A percentile compares a stretch with the other conserved stretches of the same genome.
Evolutionary conservation across 495 filamentous ascomycete species (phyloP).

Genomic region (Penicillium silybi): DNA sequence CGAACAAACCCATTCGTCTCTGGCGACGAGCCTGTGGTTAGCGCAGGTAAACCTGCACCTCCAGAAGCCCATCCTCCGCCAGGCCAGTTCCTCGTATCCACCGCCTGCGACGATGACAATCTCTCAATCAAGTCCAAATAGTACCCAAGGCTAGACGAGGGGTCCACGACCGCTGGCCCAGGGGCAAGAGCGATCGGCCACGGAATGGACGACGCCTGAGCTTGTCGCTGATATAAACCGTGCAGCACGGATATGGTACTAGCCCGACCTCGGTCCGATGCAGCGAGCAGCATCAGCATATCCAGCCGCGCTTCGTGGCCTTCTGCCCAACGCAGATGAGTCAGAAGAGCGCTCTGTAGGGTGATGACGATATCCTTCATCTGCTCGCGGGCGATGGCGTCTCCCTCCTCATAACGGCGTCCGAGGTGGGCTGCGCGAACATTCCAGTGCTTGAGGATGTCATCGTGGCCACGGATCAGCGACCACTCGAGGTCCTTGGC

Average conservation of each 20-base stretch:
- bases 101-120: background rate
- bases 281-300: slow-evolving; percentile 32
- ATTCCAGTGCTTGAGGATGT: slow-evolving; percentile 30
- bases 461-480: slow-evolving; percentile 23
- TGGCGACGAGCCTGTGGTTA: background rate
- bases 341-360: slow-evolving; percentile 41
- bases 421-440: slow-evolving; percentile 26
- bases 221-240: slow-evolving; percentile 34
- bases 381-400: slow-evolving; percentile 33
- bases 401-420: slow-evolving; percentile 32
- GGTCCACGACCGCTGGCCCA: slow-evolving; percentile 4
- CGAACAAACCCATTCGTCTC: background rate
- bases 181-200: slow-evolving; percentile 2
- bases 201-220: slow-evolving; percentile 12
- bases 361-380: slow-evolving; percentile 45
- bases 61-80: background rate
- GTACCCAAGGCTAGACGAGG: background rate
- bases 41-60: background rate
- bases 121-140: slow-evolving; percentile 2
- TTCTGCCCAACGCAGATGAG: slow-evolving; percentile 36
- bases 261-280: slow-evolving; percentile 27
- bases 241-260: slow-evolving; percentile 26
- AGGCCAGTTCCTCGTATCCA: background rate
- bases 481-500: slow-evolving; percentile 32
- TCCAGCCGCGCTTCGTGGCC: slow-evolving; percentile 34